Percentiles rank a stretch among this genome's conserved stretches.
Evolutionary conservation across 257 asterid species (phyloP).

Genomic region (Solanum habrochaites): DNA sequence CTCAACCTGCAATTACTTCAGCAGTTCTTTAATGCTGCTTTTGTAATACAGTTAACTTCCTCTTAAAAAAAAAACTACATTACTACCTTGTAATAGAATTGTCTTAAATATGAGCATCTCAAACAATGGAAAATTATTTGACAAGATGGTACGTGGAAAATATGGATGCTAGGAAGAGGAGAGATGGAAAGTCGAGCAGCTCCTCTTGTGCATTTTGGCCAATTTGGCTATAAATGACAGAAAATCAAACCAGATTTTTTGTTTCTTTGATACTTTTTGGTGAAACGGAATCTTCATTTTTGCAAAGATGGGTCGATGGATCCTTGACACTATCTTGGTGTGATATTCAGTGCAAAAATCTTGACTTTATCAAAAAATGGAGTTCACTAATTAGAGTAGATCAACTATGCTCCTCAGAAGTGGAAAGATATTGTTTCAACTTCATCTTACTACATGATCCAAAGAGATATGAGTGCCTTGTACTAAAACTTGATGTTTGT

Average conservation of each 20-base stretch:
- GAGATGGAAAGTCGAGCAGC: background rate
- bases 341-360: background rate
- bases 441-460: background rate
- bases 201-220: background rate
- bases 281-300: background rate
- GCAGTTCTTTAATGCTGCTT: background rate
- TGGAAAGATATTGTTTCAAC: background rate
- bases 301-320: background rate
- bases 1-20: background rate
- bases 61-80: background rate
- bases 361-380: background rate
- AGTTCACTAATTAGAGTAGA: background rate
- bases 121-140: background rate
- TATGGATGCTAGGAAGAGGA: background rate
- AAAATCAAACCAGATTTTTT: background rate
- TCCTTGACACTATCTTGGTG: background rate
- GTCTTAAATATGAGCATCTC: background rate
- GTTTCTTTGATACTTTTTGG: background rate
- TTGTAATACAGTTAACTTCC: background rate
- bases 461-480: background rate
- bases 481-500: background rate
- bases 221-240: background rate
- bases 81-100: background rate
- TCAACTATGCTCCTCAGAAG: background rate
- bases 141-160: background rate